Evolutionary conservation across 768 basidiomycete species (phyloP), one percentile per base, ranked within the genome.

Genomic region (Boletus bicolor): DNA sequence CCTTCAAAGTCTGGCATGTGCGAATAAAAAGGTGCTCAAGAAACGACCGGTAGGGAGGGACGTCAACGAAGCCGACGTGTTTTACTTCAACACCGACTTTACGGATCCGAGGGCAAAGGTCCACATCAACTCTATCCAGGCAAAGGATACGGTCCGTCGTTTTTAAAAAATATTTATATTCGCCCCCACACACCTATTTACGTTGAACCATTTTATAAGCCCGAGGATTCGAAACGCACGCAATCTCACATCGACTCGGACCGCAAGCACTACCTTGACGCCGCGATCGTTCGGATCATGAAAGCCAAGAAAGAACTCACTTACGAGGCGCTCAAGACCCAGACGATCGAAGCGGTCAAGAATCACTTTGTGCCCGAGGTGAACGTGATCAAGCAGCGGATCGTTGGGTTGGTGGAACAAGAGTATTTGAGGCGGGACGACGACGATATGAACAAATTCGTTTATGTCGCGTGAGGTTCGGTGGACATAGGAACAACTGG

Each of bases 201-300:
- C 49, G 41, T 26, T 8, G 19, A 19, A 19, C 19, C 19, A 19
- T 17, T 24, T 14, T 2, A 21, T 61, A 39, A 93, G 93, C 80
- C 83, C 36, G 95, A 98, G 66, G 97, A 99, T 73, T 82, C 87
- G 21, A 81, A 82, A 56, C 82, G 84, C 53, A 95, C 92, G 6
- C 91, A 92, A 64, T 80, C 79, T 2, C 81, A 87, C 44, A 92
- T 99, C 38, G 90, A 95, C 60, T 84, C 86, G 36, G 94, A 98
- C 71, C 83, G 96, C 56, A 86, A 87, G 57, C 82, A 86, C 64
- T 85, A 86, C 55, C 78, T 98, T 14, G 93, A 98, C 62, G 94
- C 94, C 0, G 95, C 95, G 21, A 95, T 99, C 63, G 96, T 99
- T 35, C 86, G 97, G 7, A 85, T 96, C 65, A 95, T 98, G 93